A percentile compares a stretch with the other conserved stretches of the same genome.
phyloP scores from a whole-genome alignment of 1,139 yeast species.

The Suhomyces choctaworum region DNA sequence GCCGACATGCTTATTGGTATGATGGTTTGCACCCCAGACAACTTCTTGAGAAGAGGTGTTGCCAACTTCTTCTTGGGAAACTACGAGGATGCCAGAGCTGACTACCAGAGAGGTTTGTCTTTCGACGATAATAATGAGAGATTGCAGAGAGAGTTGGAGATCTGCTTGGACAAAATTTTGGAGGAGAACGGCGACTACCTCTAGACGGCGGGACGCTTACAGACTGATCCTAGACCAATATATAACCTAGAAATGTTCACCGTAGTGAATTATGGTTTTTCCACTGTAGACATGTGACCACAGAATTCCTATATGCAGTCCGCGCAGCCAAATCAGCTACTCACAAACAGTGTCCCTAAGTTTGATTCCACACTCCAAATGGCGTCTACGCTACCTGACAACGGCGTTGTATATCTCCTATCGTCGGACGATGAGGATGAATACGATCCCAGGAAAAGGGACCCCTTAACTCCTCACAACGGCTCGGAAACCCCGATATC shows the following conservation, averaged over 20 bases:
- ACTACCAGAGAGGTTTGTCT: constrained; percentile 75
- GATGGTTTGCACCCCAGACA: constrained; percentile 70
- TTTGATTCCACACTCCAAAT: background rate
- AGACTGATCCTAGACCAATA: too few relatives aligned
- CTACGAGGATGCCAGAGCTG: constrained; percentile 69
- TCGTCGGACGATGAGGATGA: constrained; percentile 12
- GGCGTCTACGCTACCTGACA: constrained; percentile 1
- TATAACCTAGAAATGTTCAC: too few relatives aligned
- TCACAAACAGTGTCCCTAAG: too few relatives aligned
- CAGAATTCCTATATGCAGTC: too few relatives aligned
- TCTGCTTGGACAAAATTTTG: constrained; percentile 46
- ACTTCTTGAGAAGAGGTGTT: constrained; percentile 79
- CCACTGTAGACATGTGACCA: too few relatives aligned
- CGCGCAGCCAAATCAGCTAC: too few relatives aligned
- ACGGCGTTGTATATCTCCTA: constrained; percentile 6
- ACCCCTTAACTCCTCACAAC: background rate
- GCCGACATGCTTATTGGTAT: constrained; percentile 68
- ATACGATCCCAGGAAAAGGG: background rate
- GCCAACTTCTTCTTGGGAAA: constrained; percentile 70
- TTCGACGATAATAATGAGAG: constrained; percentile 56
- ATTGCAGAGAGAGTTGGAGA: constrained; percentile 40
- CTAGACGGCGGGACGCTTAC: constrained; percentile 7
- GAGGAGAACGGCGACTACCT: constrained; percentile 52
- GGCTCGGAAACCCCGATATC: too few relatives aligned
- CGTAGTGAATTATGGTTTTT: too few relatives aligned